Base-by-base conservation (phyloP, 139 green algal species). In the Parachlorella kessleri region DNA sequence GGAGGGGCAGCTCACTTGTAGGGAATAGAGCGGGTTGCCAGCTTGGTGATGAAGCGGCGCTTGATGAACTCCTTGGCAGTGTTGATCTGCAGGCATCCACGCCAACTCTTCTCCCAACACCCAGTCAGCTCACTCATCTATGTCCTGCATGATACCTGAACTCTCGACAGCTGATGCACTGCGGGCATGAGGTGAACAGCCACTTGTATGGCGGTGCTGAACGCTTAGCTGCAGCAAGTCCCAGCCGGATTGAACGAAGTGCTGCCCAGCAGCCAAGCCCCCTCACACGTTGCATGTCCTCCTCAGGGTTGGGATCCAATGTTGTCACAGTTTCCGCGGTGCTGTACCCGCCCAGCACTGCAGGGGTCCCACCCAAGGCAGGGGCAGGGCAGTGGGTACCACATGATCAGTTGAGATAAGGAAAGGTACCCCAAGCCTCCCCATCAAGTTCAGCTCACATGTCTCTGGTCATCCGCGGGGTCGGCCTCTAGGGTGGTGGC, bases 41-140 rank as follows among this genome's bases (percentile, higher is more conserved):
- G 39, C 72, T 84, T 89, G 65, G 78, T 81, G 1, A 87, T 79
- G 73, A 90, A 90, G 18, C 85, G 80, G 14, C 55, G 32, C 53
- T 87, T 86, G 39, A 90, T 90, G 66, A 90, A 88, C 28, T 81
- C 83, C 71, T 90, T 86, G 66, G 85, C 85, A 33, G 81, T 72
- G 1, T 59, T 39, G 63, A 90, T 84, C 64, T 86, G 70, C 24
- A 32, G 35, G 14, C 36, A 14, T 40, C 26, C 6, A 70, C 32
- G n/a, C n/a, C n/a, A n/a, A n/a, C n/a, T n/a, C n/a, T n/a, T n/a
- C n/a, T n/a, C n/a, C n/a, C n/a, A n/a, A n/a, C n/a, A n/a, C n/a
- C n/a, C n/a, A n/a, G n/a, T n/a, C n/a, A n/a, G n/a, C n/a, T n/a
- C n/a, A n/a, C n/a, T n/a, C n/a, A n/a, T n/a, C n/a, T n/a, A n/a